Evolutionary conservation across 2,329 filamentous ascomycete species (phyloP).

Genomic region (Fusarium fracticaudum): DNA sequence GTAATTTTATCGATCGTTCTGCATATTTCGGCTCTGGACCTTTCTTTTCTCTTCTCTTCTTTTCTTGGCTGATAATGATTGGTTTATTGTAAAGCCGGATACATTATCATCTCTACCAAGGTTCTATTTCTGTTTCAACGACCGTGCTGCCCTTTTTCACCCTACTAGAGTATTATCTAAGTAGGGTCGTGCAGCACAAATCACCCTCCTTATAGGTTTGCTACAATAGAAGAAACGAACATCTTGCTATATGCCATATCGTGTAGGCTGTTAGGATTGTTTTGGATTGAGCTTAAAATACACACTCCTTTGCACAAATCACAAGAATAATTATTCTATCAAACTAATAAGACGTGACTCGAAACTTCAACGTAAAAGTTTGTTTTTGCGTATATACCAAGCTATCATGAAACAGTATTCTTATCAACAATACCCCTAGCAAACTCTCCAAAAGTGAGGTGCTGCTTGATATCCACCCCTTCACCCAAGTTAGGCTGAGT

Average conservation of each 20-base stretch:
- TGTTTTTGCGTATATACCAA: background rate
- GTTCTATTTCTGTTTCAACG: background rate
- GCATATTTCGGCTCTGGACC: background rate
- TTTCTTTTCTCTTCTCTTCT: background rate
- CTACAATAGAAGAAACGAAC: background rate
- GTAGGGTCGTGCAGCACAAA: background rate
- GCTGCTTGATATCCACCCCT: conserved; percentile 74
- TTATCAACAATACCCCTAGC: conserved; percentile 69
- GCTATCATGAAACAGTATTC: conserved; percentile 60
- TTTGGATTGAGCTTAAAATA: background rate
- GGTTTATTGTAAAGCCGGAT: background rate
- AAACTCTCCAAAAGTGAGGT: conserved; percentile 79
- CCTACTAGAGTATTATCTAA: background rate
- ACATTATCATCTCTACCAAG: background rate
- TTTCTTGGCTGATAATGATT: background rate
- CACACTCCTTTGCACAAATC: background rate
- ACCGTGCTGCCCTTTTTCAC: background rate
- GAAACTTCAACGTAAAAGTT: background rate
- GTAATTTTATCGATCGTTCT: background rate
- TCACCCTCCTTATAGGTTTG: background rate
- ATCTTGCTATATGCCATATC: background rate
- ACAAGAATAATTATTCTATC: too few species aligned
- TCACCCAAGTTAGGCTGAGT: conserved; percentile 94
- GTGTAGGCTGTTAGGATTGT: background rate
- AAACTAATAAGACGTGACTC: too few species aligned